Percentiles rank a stretch among this genome's conserved stretches.
phyloP scores from a whole-genome alignment of 345 rosid genomes.

The Populus alba region DNA sequence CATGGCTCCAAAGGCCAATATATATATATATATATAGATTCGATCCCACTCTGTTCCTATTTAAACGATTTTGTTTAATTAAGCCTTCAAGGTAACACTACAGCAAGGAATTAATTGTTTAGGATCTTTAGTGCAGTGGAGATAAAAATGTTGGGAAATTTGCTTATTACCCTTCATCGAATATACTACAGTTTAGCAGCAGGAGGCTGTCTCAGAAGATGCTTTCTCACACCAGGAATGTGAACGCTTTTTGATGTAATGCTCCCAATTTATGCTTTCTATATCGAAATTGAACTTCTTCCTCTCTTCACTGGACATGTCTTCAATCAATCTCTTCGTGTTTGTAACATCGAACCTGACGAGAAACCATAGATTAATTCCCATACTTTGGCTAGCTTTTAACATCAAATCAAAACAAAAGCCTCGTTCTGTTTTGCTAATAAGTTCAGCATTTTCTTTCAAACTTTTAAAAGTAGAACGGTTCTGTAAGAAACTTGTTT shows the following conservation, averaged over 20 bases:
- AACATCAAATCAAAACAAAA: background rate
- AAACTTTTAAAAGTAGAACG: too few species aligned
- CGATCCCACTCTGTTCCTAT: too few species aligned
- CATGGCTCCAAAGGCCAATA: too few species aligned
- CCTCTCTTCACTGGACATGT: slow-evolving; percentile 35
- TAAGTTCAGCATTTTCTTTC: too few species aligned
- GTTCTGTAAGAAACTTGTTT: too few species aligned
- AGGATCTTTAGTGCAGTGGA: too few species aligned
- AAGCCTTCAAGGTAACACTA: too few species aligned
- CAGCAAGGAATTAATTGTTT: too few species aligned
- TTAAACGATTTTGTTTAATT: too few species aligned
- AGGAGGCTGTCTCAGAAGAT: background rate
- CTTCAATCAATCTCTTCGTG: slow-evolving; percentile 21
- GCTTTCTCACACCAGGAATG: slow-evolving; percentile 21
- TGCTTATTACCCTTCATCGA: background rate
- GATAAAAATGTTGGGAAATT: too few species aligned
- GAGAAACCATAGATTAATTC: background rate
- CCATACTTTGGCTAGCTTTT: background rate
- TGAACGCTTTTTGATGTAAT: slow-evolving; percentile 36
- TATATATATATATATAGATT: too few species aligned
- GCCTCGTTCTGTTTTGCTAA: background rate
- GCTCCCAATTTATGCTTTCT: slow-evolving; percentile 35
- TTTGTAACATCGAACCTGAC: slow-evolving; percentile 38
- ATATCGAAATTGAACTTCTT: slow-evolving; percentile 26
- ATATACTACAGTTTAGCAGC: background rate